Evolutionary conservation across 805 yeast species (phyloP), one percentile per base, ranked within the genome.

Genomic region (Nakazawaea ishiwadae): DNA sequence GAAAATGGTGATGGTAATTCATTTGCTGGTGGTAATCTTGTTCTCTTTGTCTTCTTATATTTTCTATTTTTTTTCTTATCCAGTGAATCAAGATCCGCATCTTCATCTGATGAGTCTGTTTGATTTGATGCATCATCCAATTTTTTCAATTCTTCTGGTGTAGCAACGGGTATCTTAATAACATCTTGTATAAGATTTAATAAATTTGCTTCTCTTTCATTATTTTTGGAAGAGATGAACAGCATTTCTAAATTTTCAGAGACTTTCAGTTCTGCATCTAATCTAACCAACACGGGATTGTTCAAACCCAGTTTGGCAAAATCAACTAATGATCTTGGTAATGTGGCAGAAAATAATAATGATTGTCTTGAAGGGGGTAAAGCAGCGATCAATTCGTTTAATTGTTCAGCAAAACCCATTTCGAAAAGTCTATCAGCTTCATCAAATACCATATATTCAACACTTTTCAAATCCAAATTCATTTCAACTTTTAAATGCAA

Each of bases 361-460:
- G 96, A 84, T 62, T 93, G 99, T 57, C 98, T 78, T 21, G 71
- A 69, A 15, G 86, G 61, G 0, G 98, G 96, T 45, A 93, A 70
- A 1, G 93, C 72, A 1, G 88, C 91, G 35, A 93, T 64, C 50
- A 93, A 73, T 60, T 91, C 98, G 55, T 85, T 88, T 56, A 91
- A 72, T 56, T 91, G 97, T 54, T 88, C 96, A 21, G 90, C 82
- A 59, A 91, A 91, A 44, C 98, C 97, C 87, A 89, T 81, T 66
- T 91, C 99, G 55, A 91, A 91, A 54, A 91, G 73, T 59, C 98
- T 75, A 69, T 91, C 99, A 27, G 98, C 98, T 68, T 91, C 99
- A 65, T 91, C 99, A 59, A 91, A 91, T 1, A 90, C 96, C 33
- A 90, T 84, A 55, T 85, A 91, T 59, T 93, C 96, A 14, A 93